phyloP scores from a whole-genome alignment of 2,329 filamentous ascomycete genomes.

The Penicillium italicum region DNA sequence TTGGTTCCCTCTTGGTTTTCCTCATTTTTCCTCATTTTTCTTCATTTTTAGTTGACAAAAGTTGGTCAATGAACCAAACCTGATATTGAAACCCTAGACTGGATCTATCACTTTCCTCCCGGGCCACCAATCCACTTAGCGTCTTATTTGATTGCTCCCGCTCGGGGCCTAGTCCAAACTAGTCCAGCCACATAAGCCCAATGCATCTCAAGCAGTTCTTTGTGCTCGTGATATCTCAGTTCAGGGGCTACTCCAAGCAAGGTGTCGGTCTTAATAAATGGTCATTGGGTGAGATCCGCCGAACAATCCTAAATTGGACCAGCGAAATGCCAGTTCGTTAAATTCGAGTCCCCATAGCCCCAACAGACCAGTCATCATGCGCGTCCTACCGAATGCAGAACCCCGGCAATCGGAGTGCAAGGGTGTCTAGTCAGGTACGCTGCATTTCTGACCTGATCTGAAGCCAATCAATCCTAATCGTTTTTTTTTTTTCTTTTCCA shows the following conservation, averaged over 20 bases:
- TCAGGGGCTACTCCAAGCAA: constrained; percentile 2
- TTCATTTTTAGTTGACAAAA: not conserved
- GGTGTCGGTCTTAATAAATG: not conserved
- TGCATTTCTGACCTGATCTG: not conserved
- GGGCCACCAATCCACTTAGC: not conserved
- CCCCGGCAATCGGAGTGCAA: not conserved
- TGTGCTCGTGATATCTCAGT: not conserved
- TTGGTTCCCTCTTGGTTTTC: constrained; percentile 8
- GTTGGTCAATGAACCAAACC: not conserved
- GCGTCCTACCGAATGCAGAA: not conserved
- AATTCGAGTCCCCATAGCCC: not conserved
- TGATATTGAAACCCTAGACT: not conserved
- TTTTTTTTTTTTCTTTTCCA: not conserved
- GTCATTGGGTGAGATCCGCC: not conserved
- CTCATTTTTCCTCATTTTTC: not conserved
- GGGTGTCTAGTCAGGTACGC: not conserved
- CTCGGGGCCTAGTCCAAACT: not conserved
- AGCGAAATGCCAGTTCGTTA: not conserved
- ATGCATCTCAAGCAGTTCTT: not conserved
- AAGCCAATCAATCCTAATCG: not conserved
- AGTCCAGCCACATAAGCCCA: not conserved
- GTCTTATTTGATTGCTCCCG: not conserved
- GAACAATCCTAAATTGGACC: not conserved
- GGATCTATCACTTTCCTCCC: not conserved
- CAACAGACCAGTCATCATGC: not conserved